Base-by-base conservation (phyloP, 2,329 filamentous ascomycete species). In the Fusarium guadeloupense region DNA sequence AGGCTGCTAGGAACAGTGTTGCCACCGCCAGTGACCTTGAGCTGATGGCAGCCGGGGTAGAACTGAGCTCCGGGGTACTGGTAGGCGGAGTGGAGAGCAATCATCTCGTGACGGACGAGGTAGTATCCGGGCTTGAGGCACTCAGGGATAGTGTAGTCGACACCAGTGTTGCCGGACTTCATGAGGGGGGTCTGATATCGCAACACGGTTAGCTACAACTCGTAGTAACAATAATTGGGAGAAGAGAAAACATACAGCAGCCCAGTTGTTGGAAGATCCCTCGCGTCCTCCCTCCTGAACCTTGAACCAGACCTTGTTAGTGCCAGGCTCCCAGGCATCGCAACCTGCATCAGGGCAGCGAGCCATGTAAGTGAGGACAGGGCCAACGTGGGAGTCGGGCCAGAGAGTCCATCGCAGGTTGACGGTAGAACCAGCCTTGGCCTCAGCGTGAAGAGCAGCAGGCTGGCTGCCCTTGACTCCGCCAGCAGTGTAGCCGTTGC, bases 281-380 rank as follows among this genome's bases (percentile, higher is more conserved):
- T 75, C 67, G n/a, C 80, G 79, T 12, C 82, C 81, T 5, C 70
- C 76, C 61, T 85, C 77, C 50, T 81, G 77, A 56, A 85, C 68
- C 72, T 85, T 84, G 77, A 85, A 85, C 81, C 81, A 84, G n/a
- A 84, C 82, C 21, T 80, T 67, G 69, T 9, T 73, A 31, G 28
- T 78, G 0, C 77, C 79, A 6, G 83, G 83, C 53, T 77, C 71
- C 67, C 77, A 85, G 47, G 74, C 73, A 47, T 80, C 77, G 69
- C 83, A 86, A 2, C 83, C 78, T 0, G 74, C 69, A 37, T 81
- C 79, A 0, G 83, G 82, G 70, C 85, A 87, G 28, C 77, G 75
- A 5, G 85, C 85, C 83, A 87, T 85, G 67, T 87, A 87, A 1
- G 84, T 87, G 51, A 87, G 75, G 1, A 81, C 71, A 1, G 84